Evolutionary conservation across 169 alveolate genomes (phyloP), one percentile per base, ranked within the genome.

Genomic region (Sarcocystis neurona): DNA sequence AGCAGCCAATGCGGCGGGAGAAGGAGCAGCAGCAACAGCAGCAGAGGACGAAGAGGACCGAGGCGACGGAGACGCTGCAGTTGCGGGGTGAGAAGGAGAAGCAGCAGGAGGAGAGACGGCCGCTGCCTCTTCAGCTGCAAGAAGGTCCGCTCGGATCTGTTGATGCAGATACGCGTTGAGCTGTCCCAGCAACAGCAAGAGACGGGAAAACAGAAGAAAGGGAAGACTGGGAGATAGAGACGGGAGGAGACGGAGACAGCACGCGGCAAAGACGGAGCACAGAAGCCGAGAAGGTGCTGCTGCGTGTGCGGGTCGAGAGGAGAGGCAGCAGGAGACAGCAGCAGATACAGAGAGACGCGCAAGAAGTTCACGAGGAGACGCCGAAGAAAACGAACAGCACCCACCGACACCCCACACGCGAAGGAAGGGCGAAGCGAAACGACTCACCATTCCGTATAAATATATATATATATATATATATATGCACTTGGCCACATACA

Each of bases 101-200:
- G n/a, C 8, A 20, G 77, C 77, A 20, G 77, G 18, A 18, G 32
- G 39, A 39, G 77, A 39, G 43, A 15, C 0, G 15, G 0, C 43
- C 15, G 77, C 77, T 2, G 20, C 37, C 15, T 39, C 77, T 63
- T 63, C 84, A 30, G 58, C 87, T 6, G 74, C 75, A 20, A 79
- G 3, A 48, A 50, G 30, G 53, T 79, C 87, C 44, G 87, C n/a
- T 15, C 47, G 66, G 34, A 79, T 79, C 48, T 79, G 87, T 75
- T 79, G 87, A 75, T 79, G 87, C 27, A 79, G 87, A n/a, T 50
- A 75, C 20, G 87, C 87, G 41, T 79, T 79, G 50, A 79, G 43
- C 87, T 79, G 75, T n/a, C n/a, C n/a, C n/a, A 6, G 48, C 37
- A 32, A 0, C 74, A n/a, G 47, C 68, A 63, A 41, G n/a, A n/a